Evolutionary conservation across 2,329 filamentous ascomycete species (phyloP), one percentile per base, ranked within the genome.

Genomic region (Camptophora hylomeconis): DNA sequence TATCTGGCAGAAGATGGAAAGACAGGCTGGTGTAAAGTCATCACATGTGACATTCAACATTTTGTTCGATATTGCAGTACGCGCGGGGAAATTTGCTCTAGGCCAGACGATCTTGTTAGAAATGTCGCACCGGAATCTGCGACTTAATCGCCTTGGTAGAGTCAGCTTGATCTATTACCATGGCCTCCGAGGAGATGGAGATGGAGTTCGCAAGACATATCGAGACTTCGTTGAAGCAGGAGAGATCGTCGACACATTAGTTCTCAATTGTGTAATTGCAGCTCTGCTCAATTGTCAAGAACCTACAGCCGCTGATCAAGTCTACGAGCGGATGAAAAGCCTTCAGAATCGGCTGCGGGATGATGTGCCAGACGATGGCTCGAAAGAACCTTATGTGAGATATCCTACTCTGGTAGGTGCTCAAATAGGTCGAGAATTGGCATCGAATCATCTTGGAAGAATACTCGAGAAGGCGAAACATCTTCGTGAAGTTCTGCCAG

Each of bases 1-100:
- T 26, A 55, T 92, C 14, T 98, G 87, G 86, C 74, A 71, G 40
- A 75, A 89, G 45, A 95, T 95, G 84, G 89, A 98, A 53, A 65
- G 69, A 25, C 58, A 72, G 4, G 74, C 75, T 2, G 67, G 69
- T 1, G 52, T 83, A 9, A 57, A 59, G 41, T 75, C 69, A 19
- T 80, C 79, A 42, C 65, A 72, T 26, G 76, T 84, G n/a, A 92
- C 87, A 0, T 92, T 98, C 54, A 93, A 89, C 48, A 79, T 94
- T 25, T 66, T 98, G 8, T 94, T 93, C 44, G 80, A 94, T 47
- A 69, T 83, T 7, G 83, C 89, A 1, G 72, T 82, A 42, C 92
- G 89, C 52, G 74, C 82, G 0, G 80, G 80, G 20, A 89, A 92
- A 47, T 92, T 80, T 41, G 62, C 64, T 1, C 69, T 95, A 13